Conservation (phyloP, 805 yeast genomes). For the Ogataea zsoltii region DNA sequence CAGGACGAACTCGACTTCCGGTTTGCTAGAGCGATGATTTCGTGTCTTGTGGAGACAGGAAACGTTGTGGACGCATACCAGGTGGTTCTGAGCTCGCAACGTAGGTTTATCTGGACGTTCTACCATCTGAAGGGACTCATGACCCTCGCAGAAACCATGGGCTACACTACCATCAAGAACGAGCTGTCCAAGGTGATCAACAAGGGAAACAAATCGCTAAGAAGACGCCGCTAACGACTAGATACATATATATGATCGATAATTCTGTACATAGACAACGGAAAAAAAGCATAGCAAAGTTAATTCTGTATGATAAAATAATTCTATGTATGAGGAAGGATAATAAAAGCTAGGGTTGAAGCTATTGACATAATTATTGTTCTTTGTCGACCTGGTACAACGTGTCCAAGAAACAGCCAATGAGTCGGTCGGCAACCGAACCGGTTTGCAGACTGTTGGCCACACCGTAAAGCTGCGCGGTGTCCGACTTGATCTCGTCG, state of each 20-base stretch:
- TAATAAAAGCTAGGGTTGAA: too few species aligned
- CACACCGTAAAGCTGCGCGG: constrained; percentile 92
- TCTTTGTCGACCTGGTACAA: constrained; percentile 54
- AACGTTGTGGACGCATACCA: constrained; percentile 68
- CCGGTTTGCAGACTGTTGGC: constrained; percentile 87
- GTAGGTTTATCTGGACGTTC: constrained; percentile 69
- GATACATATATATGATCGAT: not conserved
- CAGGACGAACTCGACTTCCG: constrained; percentile 55
- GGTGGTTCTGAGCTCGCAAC: constrained; percentile 64
- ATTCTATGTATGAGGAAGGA: not conserved
- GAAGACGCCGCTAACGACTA: constrained; percentile 4
- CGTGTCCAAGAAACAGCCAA: constrained; percentile 79
- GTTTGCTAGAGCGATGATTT: constrained; percentile 74
- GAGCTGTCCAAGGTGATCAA: constrained; percentile 28
- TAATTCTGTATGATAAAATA: not conserved
- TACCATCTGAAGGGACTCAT: constrained; percentile 45
- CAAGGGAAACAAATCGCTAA: constrained; percentile 19
- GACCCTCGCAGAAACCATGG: constrained; percentile 41
- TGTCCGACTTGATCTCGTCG: constrained; percentile 44
- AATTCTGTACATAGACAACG: not conserved
- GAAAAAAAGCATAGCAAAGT: not conserved
- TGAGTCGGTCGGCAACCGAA: constrained; percentile 78
- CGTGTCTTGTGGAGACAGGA: constrained; percentile 54
- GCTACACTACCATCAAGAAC: constrained; percentile 39
- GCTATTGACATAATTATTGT: too few species aligned